Conservation (phyloP, 2,329 filamentous ascomycete species). For the Diplodia corticola region DNA sequence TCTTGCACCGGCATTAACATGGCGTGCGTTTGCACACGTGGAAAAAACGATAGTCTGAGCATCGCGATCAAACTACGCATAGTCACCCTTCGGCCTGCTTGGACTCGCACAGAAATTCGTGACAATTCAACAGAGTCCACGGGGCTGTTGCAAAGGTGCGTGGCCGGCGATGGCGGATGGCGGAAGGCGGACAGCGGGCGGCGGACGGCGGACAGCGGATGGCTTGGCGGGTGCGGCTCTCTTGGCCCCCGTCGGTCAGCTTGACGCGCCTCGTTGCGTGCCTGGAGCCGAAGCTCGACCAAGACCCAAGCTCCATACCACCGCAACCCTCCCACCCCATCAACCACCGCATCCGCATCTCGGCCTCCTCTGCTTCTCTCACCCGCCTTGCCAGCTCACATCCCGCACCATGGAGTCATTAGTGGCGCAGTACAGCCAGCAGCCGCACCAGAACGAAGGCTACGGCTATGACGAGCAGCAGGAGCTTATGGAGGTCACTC, state of each 20-base stretch:
- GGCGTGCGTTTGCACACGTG: too few relatives aligned
- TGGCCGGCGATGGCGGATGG: too few relatives aligned
- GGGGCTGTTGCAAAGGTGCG: too few relatives aligned
- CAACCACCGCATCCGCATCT: conserved; percentile 8
- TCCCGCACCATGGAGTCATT: conserved; percentile 76
- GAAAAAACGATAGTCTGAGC: too few relatives aligned
- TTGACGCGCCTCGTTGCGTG: conserved; percentile 33
- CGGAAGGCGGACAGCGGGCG: too few relatives aligned
- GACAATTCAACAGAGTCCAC: too few relatives aligned
- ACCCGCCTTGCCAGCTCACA: background rate
- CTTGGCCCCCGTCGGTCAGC: conserved; percentile 40
- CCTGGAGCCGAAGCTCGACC: conserved; percentile 18
- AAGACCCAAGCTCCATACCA: conserved; percentile 15
- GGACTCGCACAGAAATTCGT: too few relatives aligned
- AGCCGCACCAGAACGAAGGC: conserved; percentile 71
- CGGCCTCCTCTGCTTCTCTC: background rate
- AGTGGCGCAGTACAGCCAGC: conserved; percentile 86
- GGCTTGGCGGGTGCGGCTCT: background rate
- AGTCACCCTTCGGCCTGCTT: too few relatives aligned
- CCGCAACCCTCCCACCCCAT: conserved; percentile 8
- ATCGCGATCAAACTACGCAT: too few relatives aligned
- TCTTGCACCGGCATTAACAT: too few relatives aligned
- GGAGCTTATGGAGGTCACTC: conserved; percentile 66
- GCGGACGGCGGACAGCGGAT: too few relatives aligned
- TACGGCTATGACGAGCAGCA: conserved; percentile 74